Evolutionary conservation across 345 rosid species (phyloP), one percentile per base, ranked within the genome.

Genomic region (Rhizophora mangle): DNA sequence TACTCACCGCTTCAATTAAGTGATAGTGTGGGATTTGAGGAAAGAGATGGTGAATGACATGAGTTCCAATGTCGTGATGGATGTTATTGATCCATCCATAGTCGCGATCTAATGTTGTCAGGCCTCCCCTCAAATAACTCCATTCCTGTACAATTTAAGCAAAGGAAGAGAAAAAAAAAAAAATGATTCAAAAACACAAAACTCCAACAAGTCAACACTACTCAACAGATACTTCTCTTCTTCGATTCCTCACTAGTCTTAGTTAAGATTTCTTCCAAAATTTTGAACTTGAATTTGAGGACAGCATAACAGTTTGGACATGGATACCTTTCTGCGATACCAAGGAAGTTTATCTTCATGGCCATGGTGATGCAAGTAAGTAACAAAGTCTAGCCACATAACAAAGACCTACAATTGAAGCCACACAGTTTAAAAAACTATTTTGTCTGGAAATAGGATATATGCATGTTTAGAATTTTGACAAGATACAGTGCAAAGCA

Each of bases 11-110:
- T 65, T 91, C 97, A 10, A 84, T 82, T 20, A 91, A 74, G 76
- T 86, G 91, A 68, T 91, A 89, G 62, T 89, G 97, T 52, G 96
- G 97, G 81, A 91, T 91, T 66, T 91, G 97, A 74, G 97, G 97
- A 80, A 91, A 91, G 53, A 91, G 90, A 72, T 91, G 97, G 67
- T 91, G 97, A 58, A 91, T 79, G 73, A 91, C 93, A 72, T 91
- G 96, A 60, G 97, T 91, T 81, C 97, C 97, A 71, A 87, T 89
- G 57, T 91, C 93, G 60, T 91, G 97, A 78, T 91, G 97, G 68
- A 91, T 80, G 30, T 81, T 82, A 73, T 91, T 91, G 63, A 91
- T 83, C 78, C 77, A 60, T 56, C 96, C 96, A 43, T 91, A 91
- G 72, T 91, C 97, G 32, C 93, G 84, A 72, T 91, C 97, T 6